Evolutionary conservation across 1,139 yeast genomes (phyloP), one percentile per base, ranked within the genome.

Genomic region (Saccharomyces hybrid): DNA sequence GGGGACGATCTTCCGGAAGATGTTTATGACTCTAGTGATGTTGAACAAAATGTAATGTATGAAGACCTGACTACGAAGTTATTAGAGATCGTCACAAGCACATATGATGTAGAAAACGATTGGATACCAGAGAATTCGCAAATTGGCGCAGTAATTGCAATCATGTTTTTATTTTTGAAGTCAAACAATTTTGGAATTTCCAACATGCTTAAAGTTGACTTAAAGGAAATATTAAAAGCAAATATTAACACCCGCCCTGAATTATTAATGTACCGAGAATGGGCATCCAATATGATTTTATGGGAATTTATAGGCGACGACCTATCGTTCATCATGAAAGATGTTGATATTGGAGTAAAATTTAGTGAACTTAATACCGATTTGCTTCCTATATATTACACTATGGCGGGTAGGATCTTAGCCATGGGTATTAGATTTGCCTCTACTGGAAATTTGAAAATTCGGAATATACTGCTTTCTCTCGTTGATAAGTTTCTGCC

Each of bases 341-440:
- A 55, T 31, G 51, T 71, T 4, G 66, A 64, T 29, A 29, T 52
- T 26, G 63, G 60, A 20, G 60, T 59, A 8, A n/a, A 28, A 6
- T 64, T 69, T 9, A 64, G 60, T 0, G 57, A 60, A 1, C 70
- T 84, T 50, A 81, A 83, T 59, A 82, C 88, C 58, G 91, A 85
- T 59, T 81, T 80, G 53, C 68, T 89, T 55, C 80, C 84, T 2
- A 81, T 79, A 62, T 81, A 82, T 63, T 83, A 87, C 64, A 78
- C 86, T 46, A 67, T 90, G 14, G 88, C 90, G 0, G 99, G 98
- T 0, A 71, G 82, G 0, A 80, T 95, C 56, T 68, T 89, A 57
- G 80, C 96, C 0, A 77, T 91, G 59, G 95, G 95, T 0, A 71
- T 93, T 32, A 82, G 79, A 63, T 83, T 75, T 72, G 96, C 96